Base-by-base conservation (phyloP, 257 asterid species). In the Solanum virginianum region DNA sequence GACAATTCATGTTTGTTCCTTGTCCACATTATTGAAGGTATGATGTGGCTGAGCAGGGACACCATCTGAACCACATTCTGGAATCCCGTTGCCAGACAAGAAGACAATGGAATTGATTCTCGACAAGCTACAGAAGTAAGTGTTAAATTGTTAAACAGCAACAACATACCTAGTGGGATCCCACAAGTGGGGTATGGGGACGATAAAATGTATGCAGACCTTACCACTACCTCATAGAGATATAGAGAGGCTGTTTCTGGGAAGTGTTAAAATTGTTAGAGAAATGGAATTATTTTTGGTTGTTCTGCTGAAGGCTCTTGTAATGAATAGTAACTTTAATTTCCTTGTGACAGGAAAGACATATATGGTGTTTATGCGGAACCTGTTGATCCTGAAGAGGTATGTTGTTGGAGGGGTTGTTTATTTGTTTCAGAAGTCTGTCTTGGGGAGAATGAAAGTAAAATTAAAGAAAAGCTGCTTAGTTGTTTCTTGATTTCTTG, bases 371-470 rank as follows among this genome's bases (percentile, higher is more conserved):
- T 97, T 63, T 97, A 93, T 88, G 98, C 99, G 5, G 98, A 97
- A 83, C 99, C 99, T 0, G 99, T 94, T 87, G 99, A 97, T 92
- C 99, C 99, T 53, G 99, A 95, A 82, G 99, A 97, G 97, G 99
- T 97, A 86, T 85, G 88, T 86, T 26, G 24, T 51, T 15, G 83
- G 83, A 79, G 66, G 49, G 49, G 55, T 53, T 15, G 57, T 74
- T 62, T 51, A 45, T 49, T 84, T n/a, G 82, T 84, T 70, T 84
- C 55, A n/a, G 82, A 79, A 79, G 65, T 79, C 24, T 72, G 88
- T 84, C 60, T 68, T 51, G 49, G 82, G 45, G 60, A 79, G 83
- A 79, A 53, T 16, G 49, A 53, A 26, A 17, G 15, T 79, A 79
- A 26, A 29, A 26, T 53, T 79, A 79, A 79, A 79, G 49, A 29